Evolutionary conservation across 176 grass and related monocot species (phyloP), one percentile per base, ranked within the genome.

Genomic region (Areca catechu): DNA sequence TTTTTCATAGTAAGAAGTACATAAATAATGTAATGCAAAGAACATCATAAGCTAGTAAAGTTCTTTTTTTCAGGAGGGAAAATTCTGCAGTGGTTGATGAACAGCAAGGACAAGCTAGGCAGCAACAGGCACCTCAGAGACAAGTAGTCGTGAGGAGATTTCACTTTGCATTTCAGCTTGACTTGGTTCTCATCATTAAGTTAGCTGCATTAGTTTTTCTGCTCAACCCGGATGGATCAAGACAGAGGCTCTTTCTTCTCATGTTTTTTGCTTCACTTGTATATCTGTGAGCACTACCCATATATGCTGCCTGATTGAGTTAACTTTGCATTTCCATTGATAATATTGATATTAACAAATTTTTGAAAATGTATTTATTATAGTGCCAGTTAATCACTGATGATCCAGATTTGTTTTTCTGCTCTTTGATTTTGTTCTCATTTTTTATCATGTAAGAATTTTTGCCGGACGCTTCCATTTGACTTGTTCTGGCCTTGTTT

Each of bases 141-240:
- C 93, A 91, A 85, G 77, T 85, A 54, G 76, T 92, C 48, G 87
- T 80, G 69, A 90, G 93, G 78, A 83, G 87, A 71, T 88, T 97
- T 65, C 83, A 88, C 57, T 88, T 91, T 14, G 83, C 81, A 56
- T 91, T 97, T 81, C 86, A 97, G 69, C 81, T 97, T 66, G 87
- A 97, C 62, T 57, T 88, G 75, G 59, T 70, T 19, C 59, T 97
- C 52, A 87, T 97, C 64, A 75, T 97, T 72, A 97, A 97, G 77
- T 79, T 97, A 68, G 93, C 86, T 20, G 87, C 83, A 43, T 78
- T 91, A 7, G 83, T 97, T 19, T 97, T 97, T 77, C 62, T 97
- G 24, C 80, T 97, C 65, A 85, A 81, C 50, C 86, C 91, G 57
- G 87, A 97, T 71, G 93, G 80, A 68, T 97, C 93, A 20, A 80